Evolutionary conservation across 768 basidiomycete genomes (phyloP), one percentile per base, ranked within the genome.

Genomic region (Psilocybe subaeruginosa): DNA sequence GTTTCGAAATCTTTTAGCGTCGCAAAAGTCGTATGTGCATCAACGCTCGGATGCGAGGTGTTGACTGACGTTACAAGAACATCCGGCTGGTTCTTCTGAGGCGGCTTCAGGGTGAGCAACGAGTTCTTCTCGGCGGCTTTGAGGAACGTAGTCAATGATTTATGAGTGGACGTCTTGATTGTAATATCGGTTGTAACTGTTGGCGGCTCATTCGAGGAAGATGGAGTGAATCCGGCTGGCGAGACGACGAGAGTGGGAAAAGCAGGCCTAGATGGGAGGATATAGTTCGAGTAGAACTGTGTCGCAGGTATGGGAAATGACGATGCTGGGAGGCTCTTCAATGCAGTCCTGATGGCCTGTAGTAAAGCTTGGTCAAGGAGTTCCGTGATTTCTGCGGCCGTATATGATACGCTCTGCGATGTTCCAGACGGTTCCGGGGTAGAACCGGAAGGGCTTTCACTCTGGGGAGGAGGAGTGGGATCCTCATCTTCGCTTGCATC

Each of bases 241-340:
- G 69, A 62, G 8, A 80, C 52, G 11, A 81, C 66, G 39, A 70
- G 62, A 37, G 76, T 76, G 54, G 86, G 84, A 59, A 84, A 85
- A n/a, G 86, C 85, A 7, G 93, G 91, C n/a, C 93, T 83, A 55
- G 80, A 86, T 4, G 93, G 93, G 2, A 96, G 82, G 52, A 97
- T 82, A 68, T 93, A 82, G 16, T 80, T 82, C 6, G 90, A 84
- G 74, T 94, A 95, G 65, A 95, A 86, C 0, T 79, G 80, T 9
- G 92, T 91, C 0, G 93, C 85, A 0, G 89, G 77, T 47, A 95
- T 87, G 0, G 95, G 93, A 69, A 94, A 91, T 1, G 83, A 72
- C 0, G 84, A 80, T 0, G 80, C 51, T 0, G 86, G 83, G 1
- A 85, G 70, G 1, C 80, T 69, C 0, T 77, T 67, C 3, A 89